Base-by-base conservation (phyloP, 257 asterid species). In the Nicotiana knightiana region DNA sequence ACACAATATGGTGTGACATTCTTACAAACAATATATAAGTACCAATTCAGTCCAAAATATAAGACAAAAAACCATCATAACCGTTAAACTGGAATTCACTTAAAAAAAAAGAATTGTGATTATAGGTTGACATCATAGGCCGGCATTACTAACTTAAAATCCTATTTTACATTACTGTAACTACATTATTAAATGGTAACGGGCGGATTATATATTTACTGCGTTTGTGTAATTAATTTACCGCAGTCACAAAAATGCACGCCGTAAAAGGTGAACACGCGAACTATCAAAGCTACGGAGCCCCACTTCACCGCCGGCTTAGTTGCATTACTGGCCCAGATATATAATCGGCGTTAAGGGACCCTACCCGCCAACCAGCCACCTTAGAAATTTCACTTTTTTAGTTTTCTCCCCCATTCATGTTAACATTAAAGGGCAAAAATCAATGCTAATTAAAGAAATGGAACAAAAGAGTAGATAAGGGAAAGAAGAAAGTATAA, bases 291-390 rank as follows among this genome's bases (percentile, higher is more conserved):
- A 15, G 73, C 77, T 18, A 13, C 28, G 17, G 12, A 82, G 28
- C 37, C 87, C 83, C 87, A 82, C 87, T 15, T 81, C 82, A 79
- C 70, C 77, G 67, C 82, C 82, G 84, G 85, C 84, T 79, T 62
- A 58, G 11, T 7, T 48, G 79, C 79, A 32, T 48, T 51, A 26
- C 16, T 73, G 62, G 39, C 79, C 79, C 62, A 73, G 26, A 46
- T 30, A 43, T 0, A 13, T 53, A 15, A 48, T 73, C 26, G 79
- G 79, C 62, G 62, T 73, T 73, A 3, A 13, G 4, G 26, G 62
- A 73, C 79, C 78, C 59, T 70, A 70, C 78, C 15, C 61, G 62
- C 39, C 21, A 53, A 1, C 58, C 18, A 48, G 43, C 79, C 62
- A 48, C 26, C n/a, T 73, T 73, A 73, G 9, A 73, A 48, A 48